These are phyloP conservation scores for Monosporascus sp. DNA, from an alignment of 2,329 filamentous ascomycete species.

Conservation along the genomic window DNA sequence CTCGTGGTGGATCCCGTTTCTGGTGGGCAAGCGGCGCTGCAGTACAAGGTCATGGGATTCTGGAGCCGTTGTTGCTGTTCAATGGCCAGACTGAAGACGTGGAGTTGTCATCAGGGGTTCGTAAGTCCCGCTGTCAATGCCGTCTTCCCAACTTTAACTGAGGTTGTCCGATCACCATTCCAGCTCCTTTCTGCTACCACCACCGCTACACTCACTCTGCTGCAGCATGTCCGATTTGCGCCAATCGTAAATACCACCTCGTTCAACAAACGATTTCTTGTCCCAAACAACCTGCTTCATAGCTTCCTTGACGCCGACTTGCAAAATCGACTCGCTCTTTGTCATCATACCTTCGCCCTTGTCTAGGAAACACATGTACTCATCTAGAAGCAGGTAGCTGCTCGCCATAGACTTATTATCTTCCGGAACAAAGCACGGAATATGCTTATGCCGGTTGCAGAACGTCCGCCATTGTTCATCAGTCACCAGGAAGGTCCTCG, in stretches of 20 bases:
- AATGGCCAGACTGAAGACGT: no score
- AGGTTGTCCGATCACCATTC: slow-evolving; percentile 5
- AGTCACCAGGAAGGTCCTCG: slow-evolving; percentile 38
- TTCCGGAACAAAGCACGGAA: slow-evolving; percentile 42
- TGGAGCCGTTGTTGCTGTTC: no score
- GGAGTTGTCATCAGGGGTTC: no score
- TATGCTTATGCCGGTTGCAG: slow-evolving; percentile 37
- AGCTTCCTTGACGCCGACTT: slow-evolving; percentile 42
- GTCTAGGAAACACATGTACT: slow-evolving; percentile 47
- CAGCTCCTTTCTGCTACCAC: not conserved
- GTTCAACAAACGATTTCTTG: slow-evolving; percentile 34
- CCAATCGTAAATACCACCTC: slow-evolving; percentile 49
- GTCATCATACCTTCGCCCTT: slow-evolving; percentile 30
- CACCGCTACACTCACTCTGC: not conserved
- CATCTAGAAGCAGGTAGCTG: slow-evolving; percentile 48
- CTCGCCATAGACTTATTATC: slow-evolving; percentile 45
- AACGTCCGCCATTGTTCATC: slow-evolving; percentile 42
- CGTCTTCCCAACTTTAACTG: no score
- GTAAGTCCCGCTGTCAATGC: no score
- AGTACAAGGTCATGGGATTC: no score
- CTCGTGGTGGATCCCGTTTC: no score
- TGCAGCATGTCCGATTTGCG: not conserved
- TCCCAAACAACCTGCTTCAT: slow-evolving; percentile 43
- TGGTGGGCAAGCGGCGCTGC: no score
- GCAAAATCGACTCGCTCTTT: slow-evolving; percentile 32